phyloP scores from a whole-genome alignment of 1,284 basidiomycete genomes.

The Rhodofomes roseus region DNA sequence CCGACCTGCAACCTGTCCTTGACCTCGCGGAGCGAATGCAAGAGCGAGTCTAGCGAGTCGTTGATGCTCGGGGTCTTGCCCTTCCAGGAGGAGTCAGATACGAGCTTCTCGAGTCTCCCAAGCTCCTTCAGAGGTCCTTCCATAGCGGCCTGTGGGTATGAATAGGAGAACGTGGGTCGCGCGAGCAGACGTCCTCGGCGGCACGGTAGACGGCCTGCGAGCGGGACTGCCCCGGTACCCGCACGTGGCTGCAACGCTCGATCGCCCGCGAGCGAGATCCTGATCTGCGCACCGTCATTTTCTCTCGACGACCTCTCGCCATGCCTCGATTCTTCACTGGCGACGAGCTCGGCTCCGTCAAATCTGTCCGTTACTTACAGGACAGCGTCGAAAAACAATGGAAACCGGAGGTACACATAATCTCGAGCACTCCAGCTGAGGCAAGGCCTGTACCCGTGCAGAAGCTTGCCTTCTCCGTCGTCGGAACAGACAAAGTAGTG shows the following conservation, averaged over 20 bases:
- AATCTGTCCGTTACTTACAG: constrained; percentile 44
- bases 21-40: constrained; percentile 57
- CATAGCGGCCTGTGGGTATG: constrained; percentile 37
- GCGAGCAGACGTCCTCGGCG: too few species aligned
- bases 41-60: constrained; percentile 67
- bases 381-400: constrained; percentile 16
- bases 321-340: constrained; percentile 70
- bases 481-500: constrained; percentile 21
- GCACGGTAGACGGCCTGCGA: too few species aligned
- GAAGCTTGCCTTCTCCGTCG: constrained; percentile 27
- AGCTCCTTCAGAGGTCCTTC: constrained; percentile 73
- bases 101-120: constrained; percentile 63
- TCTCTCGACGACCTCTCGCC: constrained; percentile 5
- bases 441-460: constrained; percentile 39
- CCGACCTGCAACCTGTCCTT: constrained; percentile 53
- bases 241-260: not conserved
- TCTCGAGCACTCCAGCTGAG: constrained; percentile 32
- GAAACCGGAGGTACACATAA: constrained; percentile 30
- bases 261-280: not conserved
- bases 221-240: not conserved
- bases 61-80: constrained; percentile 55
- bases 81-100: constrained; percentile 38
- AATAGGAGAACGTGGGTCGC: not conserved
- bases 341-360: constrained; percentile 72
- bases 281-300: not conserved